Evolutionary conservation across 371 early-diverging fungal genomes (phyloP).

Genomic region (Apophysomyces ossiformis): DNA sequence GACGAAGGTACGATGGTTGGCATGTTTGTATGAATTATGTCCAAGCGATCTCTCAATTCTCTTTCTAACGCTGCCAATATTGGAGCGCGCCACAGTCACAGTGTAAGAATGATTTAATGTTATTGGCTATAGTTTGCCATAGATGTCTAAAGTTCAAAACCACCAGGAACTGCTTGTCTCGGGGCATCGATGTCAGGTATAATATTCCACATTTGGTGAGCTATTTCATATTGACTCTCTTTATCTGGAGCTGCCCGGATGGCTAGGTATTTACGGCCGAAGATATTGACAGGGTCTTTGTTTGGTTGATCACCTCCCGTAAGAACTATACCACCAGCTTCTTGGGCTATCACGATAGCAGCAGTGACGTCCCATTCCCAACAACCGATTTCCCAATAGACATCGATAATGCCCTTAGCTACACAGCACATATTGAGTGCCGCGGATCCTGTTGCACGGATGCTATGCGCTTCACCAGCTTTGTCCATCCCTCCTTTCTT

Average conservation of each 20-base stretch:
- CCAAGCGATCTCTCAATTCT: background rate
- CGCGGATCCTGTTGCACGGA: constrained; percentile 84
- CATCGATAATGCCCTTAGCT: constrained; percentile 84
- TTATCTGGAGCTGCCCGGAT: constrained; percentile 44
- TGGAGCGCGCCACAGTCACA: no score
- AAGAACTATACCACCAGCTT: constrained; percentile 77
- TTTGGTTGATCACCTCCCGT: constrained; percentile 47
- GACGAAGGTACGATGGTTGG: constrained; percentile 22
- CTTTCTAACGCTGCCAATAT: no score
- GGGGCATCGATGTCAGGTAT: constrained; percentile 50
- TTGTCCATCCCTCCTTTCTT: constrained; percentile 16
- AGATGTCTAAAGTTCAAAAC: constrained; percentile 32
- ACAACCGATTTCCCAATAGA: constrained; percentile 92
- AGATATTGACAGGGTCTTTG: constrained; percentile 42
- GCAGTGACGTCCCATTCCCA: constrained; percentile 87
- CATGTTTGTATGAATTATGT: background rate
- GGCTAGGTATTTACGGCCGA: constrained; percentile 56
- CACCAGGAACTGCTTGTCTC: constrained; percentile 53
- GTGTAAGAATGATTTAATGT: no score
- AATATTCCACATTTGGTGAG: constrained; percentile 47
- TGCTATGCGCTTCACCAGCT: constrained; percentile 66
- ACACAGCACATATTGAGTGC: constrained; percentile 80
- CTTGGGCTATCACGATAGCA: constrained; percentile 71
- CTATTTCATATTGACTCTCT: constrained; percentile 36
- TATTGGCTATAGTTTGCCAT: no score